Base-by-base conservation (phyloP, 2,329 filamentous ascomycete species). In the Aspergillus alliaceus region DNA sequence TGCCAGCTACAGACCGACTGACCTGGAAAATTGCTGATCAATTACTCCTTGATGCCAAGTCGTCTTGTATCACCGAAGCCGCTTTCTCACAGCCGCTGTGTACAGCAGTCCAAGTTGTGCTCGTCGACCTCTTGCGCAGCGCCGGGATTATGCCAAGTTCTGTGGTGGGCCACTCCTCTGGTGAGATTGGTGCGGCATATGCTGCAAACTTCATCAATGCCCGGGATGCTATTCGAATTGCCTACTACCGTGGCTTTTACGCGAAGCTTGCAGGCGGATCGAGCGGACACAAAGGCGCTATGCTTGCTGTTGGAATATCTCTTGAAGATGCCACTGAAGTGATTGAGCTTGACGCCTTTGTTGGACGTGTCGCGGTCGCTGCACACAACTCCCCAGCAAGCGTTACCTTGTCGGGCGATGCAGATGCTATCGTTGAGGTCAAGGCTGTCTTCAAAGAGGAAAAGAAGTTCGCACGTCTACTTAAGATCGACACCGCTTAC, bases 171-270 rank as follows among this genome's bases (percentile, higher is more conserved):
- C 80, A 82, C 64, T 80, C 78, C 0, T 77, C 75, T 1, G 80
- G 80, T 11, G 80, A 82, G 60, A 82, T 82, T n/a, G 78, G 63
- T 2, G 78, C 78, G 0, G 80, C 77, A 0, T 83, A 81, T 59
- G 78, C 54, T 9, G 57, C 57, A 11, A 35, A 35, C 35, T 52
- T 56, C 6, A 31, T 59, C 1, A 42, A 27, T 11, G 54, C 47
- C 24, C 6, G 15, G 11, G 74, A 77, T 12, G 79, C 79, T 4
- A 77, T 82, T 7, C 60, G 64, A 0, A 66, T 74, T 22, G 77
- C 79, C 0, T 81, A 78, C 62, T 76, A 76, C 54, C 74, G 80
- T 3, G 78, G 79, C 0, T 52, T 75, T 1, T 61, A 67, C 48
- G 61, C 68, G 22, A 54, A 56, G 1, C 53, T 64, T 15, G 65